A percentile compares a stretch with the other conserved stretches of the same genome.
Evolutionary conservation across 148 eudicot species (phyloP).

Genomic region (Rhododendron williamsianum): DNA sequence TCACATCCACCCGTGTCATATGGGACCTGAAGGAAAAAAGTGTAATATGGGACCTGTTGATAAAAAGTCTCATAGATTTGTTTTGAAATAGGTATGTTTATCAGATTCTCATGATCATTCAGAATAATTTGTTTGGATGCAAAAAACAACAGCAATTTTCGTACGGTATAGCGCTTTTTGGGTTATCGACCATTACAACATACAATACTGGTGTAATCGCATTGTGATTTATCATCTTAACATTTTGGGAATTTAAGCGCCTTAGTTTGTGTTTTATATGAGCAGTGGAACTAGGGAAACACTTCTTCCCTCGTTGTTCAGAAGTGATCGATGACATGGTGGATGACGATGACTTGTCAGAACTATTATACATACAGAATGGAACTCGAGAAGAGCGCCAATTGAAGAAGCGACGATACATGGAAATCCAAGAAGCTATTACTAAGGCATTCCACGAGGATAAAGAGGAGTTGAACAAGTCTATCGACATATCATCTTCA

Average conservation of each 20-base stretch:
- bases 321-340: constrained; percentile 58
- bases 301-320: constrained; percentile 87
- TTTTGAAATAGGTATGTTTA: neutral
- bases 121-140: neutral
- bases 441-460: constrained; percentile 67
- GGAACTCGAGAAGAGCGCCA: constrained; percentile 56
- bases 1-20: neutral
- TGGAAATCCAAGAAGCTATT: constrained; percentile 56
- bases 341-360: constrained; percentile 57
- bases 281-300: constrained; percentile 85
- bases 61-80: neutral
- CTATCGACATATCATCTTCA: constrained; percentile 37
- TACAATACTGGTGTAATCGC: neutral
- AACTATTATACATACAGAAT: constrained; percentile 41
- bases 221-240: neutral
- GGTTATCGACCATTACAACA: neutral
- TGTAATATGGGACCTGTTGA: neutral
- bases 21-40: neutral
- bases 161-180: neutral
- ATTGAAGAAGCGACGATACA: constrained; percentile 50
- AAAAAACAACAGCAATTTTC: neutral
- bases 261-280: constrained; percentile 4
- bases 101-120: neutral
- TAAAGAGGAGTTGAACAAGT: constrained; percentile 39
- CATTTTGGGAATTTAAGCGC: neutral